These are phyloP conservation scores for Lobulomyces angularis DNA, from an alignment of 192 early-diverging fungal species.

Conservation along the genomic window DNA sequence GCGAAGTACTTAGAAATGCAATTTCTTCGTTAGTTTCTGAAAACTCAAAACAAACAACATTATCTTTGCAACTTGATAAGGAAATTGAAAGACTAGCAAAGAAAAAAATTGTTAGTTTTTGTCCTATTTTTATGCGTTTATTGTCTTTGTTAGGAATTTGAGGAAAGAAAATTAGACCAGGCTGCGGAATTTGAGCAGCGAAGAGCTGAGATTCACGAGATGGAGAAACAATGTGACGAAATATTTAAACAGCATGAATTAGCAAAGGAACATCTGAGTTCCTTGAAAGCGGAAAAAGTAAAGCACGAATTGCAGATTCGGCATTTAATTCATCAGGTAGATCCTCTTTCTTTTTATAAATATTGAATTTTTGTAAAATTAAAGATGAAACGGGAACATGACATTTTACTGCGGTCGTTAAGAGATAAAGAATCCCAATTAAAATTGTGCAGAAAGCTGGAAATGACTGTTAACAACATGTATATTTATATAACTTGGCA, in stretches of 20 bases:
- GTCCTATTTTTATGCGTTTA: neutral
- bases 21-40: conserved; percentile 39
- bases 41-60: conserved; percentile 37
- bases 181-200: conserved; percentile 40
- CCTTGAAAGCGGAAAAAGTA: conserved; percentile 39
- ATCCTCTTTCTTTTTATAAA: conserved; percentile 3
- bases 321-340: conserved; percentile 33
- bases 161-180: conserved; percentile 37
- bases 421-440: conserved; percentile 44
- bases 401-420: conserved; percentile 35
- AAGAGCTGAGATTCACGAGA: conserved; percentile 37
- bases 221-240: conserved; percentile 45
- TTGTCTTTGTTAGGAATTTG: conserved; percentile 25
- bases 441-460: conserved; percentile 34
- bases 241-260: conserved; percentile 51
- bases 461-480: conserved; percentile 45
- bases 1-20: conserved; percentile 42
- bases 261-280: conserved; percentile 43
- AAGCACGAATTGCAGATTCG: conserved; percentile 32
- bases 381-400: conserved; percentile 46
- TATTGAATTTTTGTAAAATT: neutral
- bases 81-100: conserved; percentile 38
- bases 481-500: too few species aligned
- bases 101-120: conserved; percentile 21
- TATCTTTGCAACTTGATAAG: conserved; percentile 38